Conservation (phyloP, 2,329 filamentous ascomycete genomes). For the Emmonsiellopsis sp. region DNA sequence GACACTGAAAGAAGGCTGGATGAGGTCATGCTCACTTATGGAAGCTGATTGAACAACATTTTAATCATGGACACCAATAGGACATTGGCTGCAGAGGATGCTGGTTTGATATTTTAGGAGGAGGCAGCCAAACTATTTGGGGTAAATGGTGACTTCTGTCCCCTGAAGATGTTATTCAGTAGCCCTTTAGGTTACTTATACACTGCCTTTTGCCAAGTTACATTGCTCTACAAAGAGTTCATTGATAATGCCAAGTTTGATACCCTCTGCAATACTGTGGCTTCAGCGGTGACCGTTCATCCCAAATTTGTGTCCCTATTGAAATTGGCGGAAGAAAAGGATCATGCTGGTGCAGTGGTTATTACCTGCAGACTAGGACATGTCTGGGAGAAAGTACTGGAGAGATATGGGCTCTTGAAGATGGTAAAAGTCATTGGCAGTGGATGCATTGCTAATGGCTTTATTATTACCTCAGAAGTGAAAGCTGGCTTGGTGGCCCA, state of each 20-base stretch:
- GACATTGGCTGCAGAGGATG: slow-evolving; percentile 46
- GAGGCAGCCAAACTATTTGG: slow-evolving; percentile 6
- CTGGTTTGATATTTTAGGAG: slow-evolving; percentile 44
- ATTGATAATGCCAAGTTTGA: slow-evolving; percentile 34
- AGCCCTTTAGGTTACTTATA: slow-evolving; percentile 44
- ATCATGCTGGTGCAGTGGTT: slow-evolving; percentile 40
- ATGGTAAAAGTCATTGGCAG: slow-evolving; percentile 46
- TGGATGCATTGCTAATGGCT: slow-evolving; percentile 38
- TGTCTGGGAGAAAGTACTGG: slow-evolving; percentile 50
- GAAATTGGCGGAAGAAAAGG: slow-evolving; percentile 16
- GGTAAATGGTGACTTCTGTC: slow-evolving; percentile 5
- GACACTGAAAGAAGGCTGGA: slow-evolving; percentile 26
- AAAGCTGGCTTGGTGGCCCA: slow-evolving; percentile 42
- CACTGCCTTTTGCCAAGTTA: slow-evolving; percentile 46
- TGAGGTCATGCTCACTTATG: slow-evolving; percentile 16
- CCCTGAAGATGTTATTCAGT: slow-evolving; percentile 40
- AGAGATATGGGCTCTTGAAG: slow-evolving; percentile 31
- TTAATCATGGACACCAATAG: slow-evolving; percentile 52
- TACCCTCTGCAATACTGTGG: slow-evolving; percentile 37
- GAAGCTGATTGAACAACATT: slow-evolving; percentile 31
- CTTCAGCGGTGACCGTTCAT: slow-evolving; percentile 34
- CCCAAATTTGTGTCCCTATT: slow-evolving; percentile 43
- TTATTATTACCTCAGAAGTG: slow-evolving; percentile 43
- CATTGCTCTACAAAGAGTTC: slow-evolving; percentile 44
- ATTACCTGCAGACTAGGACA: slow-evolving; percentile 46